Conservation (phyloP, 495 filamentous ascomycete genomes). For the Tuber brumale region DNA sequence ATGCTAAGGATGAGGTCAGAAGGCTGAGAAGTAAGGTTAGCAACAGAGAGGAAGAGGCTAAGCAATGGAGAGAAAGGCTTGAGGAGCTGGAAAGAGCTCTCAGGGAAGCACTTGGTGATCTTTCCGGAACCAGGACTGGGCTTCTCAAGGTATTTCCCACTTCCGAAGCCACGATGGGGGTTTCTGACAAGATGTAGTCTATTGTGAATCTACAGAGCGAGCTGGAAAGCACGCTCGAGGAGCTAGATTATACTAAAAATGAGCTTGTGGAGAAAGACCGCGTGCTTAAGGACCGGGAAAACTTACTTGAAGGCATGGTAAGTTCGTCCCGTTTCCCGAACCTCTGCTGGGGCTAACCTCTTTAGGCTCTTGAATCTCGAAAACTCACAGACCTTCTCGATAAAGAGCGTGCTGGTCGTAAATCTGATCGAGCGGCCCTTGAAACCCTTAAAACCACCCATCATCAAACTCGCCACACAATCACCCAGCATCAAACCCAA, state of each 20-base stretch:
- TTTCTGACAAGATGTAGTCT: slow-evolving; percentile 49
- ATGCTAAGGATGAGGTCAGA: slow-evolving; percentile 80
- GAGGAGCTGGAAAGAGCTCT: slow-evolving; percentile 83
- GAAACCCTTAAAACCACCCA: slow-evolving; percentile 82
- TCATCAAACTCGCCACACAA: slow-evolving; percentile 71
- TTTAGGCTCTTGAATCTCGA: slow-evolving; percentile 73
- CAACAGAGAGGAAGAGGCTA: slow-evolving; percentile 76
- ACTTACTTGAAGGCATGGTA: slow-evolving; percentile 64
- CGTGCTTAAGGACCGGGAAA: slow-evolving; percentile 82
- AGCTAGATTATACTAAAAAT: slow-evolving; percentile 69
- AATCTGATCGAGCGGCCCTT: slow-evolving; percentile 75
- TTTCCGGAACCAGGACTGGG: slow-evolving; percentile 78
- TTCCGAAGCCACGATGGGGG: slow-evolving; percentile 12
- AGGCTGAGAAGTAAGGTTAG: slow-evolving; percentile 73
- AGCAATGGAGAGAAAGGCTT: slow-evolving; percentile 79
- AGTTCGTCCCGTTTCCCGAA: slow-evolving; percentile 1
- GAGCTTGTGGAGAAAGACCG: slow-evolving; percentile 80
- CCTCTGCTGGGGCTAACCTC: slow-evolving; percentile 11
- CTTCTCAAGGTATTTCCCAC: slow-evolving; percentile 60
- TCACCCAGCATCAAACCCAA: slow-evolving; percentile 73
- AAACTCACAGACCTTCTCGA: slow-evolving; percentile 84
- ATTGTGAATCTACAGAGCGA: slow-evolving; percentile 83
- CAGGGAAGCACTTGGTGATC: slow-evolving; percentile 73
- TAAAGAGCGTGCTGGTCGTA: slow-evolving; percentile 77
- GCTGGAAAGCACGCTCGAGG: slow-evolving; percentile 70